These are phyloP conservation scores for Syncephalastrum racemosum DNA, from an alignment of 371 early-diverging fungal species.

Conservation along the genomic window DNA sequence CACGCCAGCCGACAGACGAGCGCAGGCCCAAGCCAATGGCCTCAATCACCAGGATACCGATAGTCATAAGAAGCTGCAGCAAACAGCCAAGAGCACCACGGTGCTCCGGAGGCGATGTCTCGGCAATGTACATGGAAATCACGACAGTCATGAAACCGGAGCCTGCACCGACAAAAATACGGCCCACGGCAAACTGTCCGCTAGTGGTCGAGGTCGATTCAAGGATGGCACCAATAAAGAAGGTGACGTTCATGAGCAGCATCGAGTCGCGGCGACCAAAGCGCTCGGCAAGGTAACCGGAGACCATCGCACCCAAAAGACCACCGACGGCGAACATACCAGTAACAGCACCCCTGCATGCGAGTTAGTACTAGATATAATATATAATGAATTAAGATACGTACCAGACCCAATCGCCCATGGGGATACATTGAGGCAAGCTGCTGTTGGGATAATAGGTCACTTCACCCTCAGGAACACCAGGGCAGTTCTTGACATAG, in stretches of 20 bases:
- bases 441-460: conserved; percentile 39
- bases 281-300: conserved; percentile 54
- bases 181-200: conserved; percentile 73
- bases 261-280: conserved; percentile 74
- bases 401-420: conserved; percentile 52
- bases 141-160: conserved; percentile 80
- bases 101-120: conserved; percentile 71
- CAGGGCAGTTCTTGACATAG: conserved; percentile 37
- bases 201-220: conserved; percentile 58
- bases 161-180: conserved; percentile 83
- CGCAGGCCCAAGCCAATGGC: conserved; percentile 58
- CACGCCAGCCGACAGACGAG: conserved; percentile 67
- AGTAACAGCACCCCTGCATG: conserved; percentile 57
- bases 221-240: conserved; percentile 66
- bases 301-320: conserved; percentile 65
- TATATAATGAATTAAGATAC: neutral
- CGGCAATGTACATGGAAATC: conserved; percentile 80
- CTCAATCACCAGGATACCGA: conserved; percentile 74
- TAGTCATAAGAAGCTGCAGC: conserved; percentile 79
- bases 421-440: conserved; percentile 46
- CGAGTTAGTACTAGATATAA: neutral
- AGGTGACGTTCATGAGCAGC: conserved; percentile 61
- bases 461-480: conserved; percentile 31
- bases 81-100: conserved; percentile 74
- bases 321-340: conserved; percentile 77